Evolutionary conservation across 176 grass and related monocot genomes (phyloP), one percentile per base, ranked within the genome.

Genomic region (Puya raimondii): DNA sequence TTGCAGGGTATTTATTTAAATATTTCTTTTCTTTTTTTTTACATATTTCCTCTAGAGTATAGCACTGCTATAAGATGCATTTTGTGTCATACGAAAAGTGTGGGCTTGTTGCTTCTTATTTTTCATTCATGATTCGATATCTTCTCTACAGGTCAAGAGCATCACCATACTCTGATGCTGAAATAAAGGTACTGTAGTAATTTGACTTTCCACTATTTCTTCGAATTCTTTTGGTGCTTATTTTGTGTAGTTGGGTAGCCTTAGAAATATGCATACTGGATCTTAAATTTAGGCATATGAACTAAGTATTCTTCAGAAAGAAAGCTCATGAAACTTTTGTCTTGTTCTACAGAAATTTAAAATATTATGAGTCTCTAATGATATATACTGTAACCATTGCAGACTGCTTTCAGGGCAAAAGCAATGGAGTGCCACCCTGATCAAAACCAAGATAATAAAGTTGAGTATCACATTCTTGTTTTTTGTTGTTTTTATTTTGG

Each of bases 371-470:
- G 18, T 67, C 23, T 64, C 54, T 83, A 23, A 86, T 64, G 21
- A 59, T n/a, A 1, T 12, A 63, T 50, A 18, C 14, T 66, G 82
- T 65, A 72, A 64, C 25, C 77, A 6, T 64, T 78, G 74, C 76
- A 99, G 94, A 88, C 65, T 80, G 94, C 94, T 85, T 99, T 93
- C 80, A 87, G 94, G 83, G 72, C 74, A 72, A 99, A 92, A 90
- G 94, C 89, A 65, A 99, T 93, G 94, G 89, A 99, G 71, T 86
- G 80, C 63, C 94, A 99, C 70, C 94, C 94, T 86, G 94, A 99
- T 84, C 94, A 99, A 84, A 99, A 99, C 74, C 89, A 88, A 82
- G 87, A 93, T 15, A 79, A 93, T 70, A 93, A 86, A 90, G 89
- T 89, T 93, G 2, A 23, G 10, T 82, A 64, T 50, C 12, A 10